Evolutionary conservation across 345 rosid species (phyloP).

Genomic region (Jatropha curcas): DNA sequence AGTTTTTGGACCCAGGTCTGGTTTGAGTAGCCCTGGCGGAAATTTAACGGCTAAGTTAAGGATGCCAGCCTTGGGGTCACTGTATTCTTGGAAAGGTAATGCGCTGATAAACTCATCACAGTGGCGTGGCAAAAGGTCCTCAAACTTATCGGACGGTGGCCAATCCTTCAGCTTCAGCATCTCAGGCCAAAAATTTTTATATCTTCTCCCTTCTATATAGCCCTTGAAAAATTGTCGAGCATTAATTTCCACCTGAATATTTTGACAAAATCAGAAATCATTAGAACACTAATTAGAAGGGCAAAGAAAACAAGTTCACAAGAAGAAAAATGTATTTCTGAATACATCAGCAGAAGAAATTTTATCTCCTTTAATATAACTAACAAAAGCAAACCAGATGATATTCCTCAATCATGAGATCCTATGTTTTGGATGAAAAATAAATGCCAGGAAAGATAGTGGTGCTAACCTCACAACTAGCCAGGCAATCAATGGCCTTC

Average conservation of each 20-base stretch:
- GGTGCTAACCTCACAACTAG: conserved; percentile 59
- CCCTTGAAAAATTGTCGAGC: conserved; percentile 74
- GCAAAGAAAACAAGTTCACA: neutral
- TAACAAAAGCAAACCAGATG: neutral
- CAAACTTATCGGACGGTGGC: conserved; percentile 94
- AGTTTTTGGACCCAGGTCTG: conserved; percentile 93
- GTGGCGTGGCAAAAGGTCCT: conserved; percentile 84
- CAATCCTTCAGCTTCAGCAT: conserved; percentile 96
- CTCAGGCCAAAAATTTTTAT: conserved; percentile 79
- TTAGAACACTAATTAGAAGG: neutral
- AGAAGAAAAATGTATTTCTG: no score
- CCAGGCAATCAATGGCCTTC: conserved; percentile 77
- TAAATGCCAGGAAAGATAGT: neutral
- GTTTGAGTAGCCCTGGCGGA: conserved; percentile 60
- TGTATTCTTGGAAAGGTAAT: conserved; percentile 78
- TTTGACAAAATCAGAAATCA: conserved; percentile 15
- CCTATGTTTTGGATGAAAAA: neutral
- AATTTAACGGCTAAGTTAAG: conserved; percentile 79
- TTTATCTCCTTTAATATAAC: neutral
- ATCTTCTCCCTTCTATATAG: conserved; percentile 69
- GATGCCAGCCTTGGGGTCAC: conserved; percentile 71
- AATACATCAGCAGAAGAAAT: neutral
- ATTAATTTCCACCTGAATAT: conserved; percentile 64
- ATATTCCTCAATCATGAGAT: neutral
- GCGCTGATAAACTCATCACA: conserved; percentile 83